Evolutionary conservation across 1,284 basidiomycete genomes (phyloP).

Genomic region (Pyrrhoderma lamaoense): DNA sequence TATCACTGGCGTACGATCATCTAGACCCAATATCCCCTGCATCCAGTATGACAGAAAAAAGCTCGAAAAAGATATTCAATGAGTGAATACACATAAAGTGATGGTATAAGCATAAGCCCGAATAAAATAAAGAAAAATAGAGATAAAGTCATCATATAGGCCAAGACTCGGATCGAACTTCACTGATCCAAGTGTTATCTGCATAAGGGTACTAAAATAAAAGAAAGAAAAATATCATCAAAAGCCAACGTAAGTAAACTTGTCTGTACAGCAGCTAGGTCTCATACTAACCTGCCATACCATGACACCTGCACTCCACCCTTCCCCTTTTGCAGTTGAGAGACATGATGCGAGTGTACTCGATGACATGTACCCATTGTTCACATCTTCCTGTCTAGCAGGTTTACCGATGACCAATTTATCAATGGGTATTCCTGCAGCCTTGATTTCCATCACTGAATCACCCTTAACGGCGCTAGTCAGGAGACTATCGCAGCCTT

Average conservation of each 20-base stretch:
- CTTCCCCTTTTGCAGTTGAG: conserved; percentile 16
- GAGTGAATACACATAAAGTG: too few species aligned
- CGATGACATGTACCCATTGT: conserved; percentile 21
- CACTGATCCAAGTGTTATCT: conserved; percentile 14
- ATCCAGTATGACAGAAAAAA: too few species aligned
- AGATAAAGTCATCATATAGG: neutral
- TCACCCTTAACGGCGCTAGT: conserved; percentile 18
- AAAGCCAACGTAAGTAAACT: too few species aligned
- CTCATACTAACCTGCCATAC: conserved; percentile 20
- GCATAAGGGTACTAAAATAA: conserved; percentile 16
- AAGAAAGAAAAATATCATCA: conserved; percentile 19
- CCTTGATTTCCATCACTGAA: conserved; percentile 22
- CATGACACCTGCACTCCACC: conserved; percentile 22
- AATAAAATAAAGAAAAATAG: too few species aligned
- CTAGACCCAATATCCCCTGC: too few species aligned
- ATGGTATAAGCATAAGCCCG: too few species aligned
- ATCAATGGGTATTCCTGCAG: conserved; percentile 19
- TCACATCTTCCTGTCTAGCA: conserved; percentile 18
- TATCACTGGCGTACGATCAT: too few species aligned
- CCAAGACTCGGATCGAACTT: conserved; percentile 12
- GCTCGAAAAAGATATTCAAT: too few species aligned
- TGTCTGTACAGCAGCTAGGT: too few species aligned
- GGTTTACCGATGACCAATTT: conserved; percentile 25
- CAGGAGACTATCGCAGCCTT: conserved; percentile 21
- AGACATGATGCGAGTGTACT: conserved; percentile 21